Evolutionary conservation across 2,329 filamentous ascomycete genomes (phyloP).

Genomic region (Calycina herbarum): DNA sequence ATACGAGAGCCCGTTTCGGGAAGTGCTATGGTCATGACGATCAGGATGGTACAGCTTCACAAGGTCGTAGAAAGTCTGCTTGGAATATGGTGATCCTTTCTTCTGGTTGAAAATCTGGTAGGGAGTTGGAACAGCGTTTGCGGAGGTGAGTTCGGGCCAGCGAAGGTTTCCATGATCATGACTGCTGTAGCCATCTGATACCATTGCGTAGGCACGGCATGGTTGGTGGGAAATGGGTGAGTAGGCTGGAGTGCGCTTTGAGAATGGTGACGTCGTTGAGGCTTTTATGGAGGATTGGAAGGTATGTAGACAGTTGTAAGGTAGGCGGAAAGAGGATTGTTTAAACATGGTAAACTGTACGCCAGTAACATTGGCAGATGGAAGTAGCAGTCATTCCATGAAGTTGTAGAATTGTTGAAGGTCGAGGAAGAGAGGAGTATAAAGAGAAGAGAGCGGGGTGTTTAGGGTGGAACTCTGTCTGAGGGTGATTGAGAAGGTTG

Average conservation of each 20-base stretch:
- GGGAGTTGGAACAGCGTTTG: conserved; percentile 56
- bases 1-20: conserved; percentile 52
- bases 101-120: conserved; percentile 79
- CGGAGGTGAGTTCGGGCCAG: conserved; percentile 36
- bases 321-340: conserved; percentile 43
- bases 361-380: neutral
- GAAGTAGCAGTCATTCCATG: neutral
- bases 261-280: conserved; percentile 33
- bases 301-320: conserved; percentile 40
- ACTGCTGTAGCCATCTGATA: conserved; percentile 40
- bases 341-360: conserved; percentile 44
- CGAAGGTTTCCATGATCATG: conserved; percentile 35
- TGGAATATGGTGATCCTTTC: conserved; percentile 70
- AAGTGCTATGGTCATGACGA: conserved; percentile 45
- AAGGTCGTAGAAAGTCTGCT: conserved; percentile 81
- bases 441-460: conserved; percentile 4
- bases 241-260: conserved; percentile 17
- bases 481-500: neutral
- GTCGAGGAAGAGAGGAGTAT: conserved; percentile 10
- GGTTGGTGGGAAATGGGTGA: conserved; percentile 21
- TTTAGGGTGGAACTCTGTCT: conserved; percentile 9
- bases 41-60: conserved; percentile 98
- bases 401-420: neutral
- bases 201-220: conserved; percentile 41
- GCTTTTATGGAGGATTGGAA: conserved; percentile 33